Evolutionary conservation across 257 asterid species (phyloP), one percentile per base, ranked within the genome.

Genomic region (Marsdenia floribunda): DNA sequence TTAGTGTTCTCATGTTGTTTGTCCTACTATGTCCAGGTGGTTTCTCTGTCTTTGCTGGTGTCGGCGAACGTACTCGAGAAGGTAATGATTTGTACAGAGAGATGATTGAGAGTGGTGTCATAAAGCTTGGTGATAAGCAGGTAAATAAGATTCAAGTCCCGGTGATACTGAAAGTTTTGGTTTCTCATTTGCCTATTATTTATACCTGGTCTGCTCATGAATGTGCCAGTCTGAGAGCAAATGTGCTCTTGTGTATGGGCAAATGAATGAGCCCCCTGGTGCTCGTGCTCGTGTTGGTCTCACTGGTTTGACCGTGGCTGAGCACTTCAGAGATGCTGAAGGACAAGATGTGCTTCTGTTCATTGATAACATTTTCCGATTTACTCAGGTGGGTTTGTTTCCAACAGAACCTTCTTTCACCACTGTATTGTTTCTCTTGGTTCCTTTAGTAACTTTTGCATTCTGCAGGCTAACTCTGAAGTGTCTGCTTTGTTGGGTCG

Each of bases 251-350:
- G 99, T 94, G 55, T 94, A 94, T 0, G 99, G 99, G 85, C 99
- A 94, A 87, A 94, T 94, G 99, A 94, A 94, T 70, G 99, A 94
- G 83, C 99, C 99, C 86, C 99, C 97, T 13, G 99, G 99, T 88
- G 99, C 99, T 69, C 99, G 99, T 92, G 99, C 99, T 74, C 97
- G 99, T 82, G 99, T 94, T 79, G 99, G 99, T 55, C 96, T 94
- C 74, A 94, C 99, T 61, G 99, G 99, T 22, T 82, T 94, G 82
- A 94, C 99, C 49, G 99, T 94, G 19, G 99, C 99, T 63, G 99
- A 94, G 80, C 99, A 94, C 85, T 94, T 94, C 78, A 93, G 99
- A 84, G 99, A 94, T 86, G 97, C 97, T 1, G 99, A 94, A 82
- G 99, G 99, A 14, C 99, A 94, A 80, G 99, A 94, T 78, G 99